phyloP scores from a whole-genome alignment of 148 eudicot species.

The Fallopia convolvulus region DNA sequence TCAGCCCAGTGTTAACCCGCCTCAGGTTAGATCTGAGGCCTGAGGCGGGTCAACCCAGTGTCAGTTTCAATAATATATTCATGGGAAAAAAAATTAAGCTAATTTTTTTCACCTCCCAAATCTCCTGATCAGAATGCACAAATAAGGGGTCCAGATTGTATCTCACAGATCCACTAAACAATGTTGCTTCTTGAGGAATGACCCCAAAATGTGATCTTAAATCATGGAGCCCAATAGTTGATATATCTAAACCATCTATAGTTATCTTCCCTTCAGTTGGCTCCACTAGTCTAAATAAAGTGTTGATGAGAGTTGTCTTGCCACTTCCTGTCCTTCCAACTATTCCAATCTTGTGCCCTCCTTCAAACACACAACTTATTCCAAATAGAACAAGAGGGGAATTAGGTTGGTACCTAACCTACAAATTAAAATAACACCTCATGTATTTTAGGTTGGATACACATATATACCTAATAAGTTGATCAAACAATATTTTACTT shows the following conservation, averaged over 20 bases:
- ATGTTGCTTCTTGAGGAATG: slow-evolving; percentile 16
- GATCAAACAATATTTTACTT: neutral
- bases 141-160: slow-evolving; percentile 36
- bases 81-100: neutral
- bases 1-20: too few relatives aligned
- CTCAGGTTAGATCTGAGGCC: too few relatives aligned
- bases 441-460: neutral
- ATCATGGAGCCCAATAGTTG: slow-evolving; percentile 16
- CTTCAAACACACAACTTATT: slow-evolving; percentile 33
- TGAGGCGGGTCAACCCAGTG: too few relatives aligned
- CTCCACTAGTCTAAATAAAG: slow-evolving; percentile 22
- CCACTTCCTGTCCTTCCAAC: slow-evolving; percentile 34
- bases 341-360: slow-evolving; percentile 36
- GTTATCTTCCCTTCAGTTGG: slow-evolving; percentile 15
- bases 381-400: slow-evolving; percentile 35
- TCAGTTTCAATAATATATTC: neutral
- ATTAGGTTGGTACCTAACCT: slow-evolving; percentile 19
- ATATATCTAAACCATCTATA: slow-evolving; percentile 15
- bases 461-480: neutral
- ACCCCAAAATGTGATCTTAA: slow-evolving; percentile 13
- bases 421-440: neutral
- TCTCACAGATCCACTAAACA: slow-evolving; percentile 27
- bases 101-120: slow-evolving; percentile 25
- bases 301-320: slow-evolving; percentile 30
- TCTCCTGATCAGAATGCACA: slow-evolving; percentile 30